Percentiles rank a stretch among this genome's conserved stretches.
Conservation (phyloP, 768 basidiomycete species). For the Nidularia pulvinata region DNA sequence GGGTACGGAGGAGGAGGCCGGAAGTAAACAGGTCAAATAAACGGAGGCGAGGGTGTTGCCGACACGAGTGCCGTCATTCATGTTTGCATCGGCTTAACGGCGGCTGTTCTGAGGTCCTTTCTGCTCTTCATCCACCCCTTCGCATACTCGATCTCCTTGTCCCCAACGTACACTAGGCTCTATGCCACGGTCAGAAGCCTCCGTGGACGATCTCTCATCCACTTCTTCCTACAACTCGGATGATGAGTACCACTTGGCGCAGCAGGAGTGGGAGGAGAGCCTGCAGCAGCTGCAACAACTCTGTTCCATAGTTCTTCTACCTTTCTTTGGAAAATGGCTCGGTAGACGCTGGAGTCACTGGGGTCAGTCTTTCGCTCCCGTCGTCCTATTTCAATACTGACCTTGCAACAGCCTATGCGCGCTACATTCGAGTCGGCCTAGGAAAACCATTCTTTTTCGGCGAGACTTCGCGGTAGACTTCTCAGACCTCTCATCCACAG, state of each 20-base stretch:
- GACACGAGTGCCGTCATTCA: no score
- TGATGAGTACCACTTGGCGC: slow-evolving; percentile 75
- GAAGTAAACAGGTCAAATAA: no score
- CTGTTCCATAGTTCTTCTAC: slow-evolving; percentile 76
- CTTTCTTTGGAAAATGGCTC: slow-evolving; percentile 86
- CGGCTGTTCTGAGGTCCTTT: no score
- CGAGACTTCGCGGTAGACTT: slow-evolving; percentile 15
- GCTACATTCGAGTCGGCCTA: slow-evolving; percentile 67
- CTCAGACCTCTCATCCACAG: background rate
- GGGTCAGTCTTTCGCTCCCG: slow-evolving; percentile 49
- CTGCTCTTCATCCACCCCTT: no score
- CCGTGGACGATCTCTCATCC: slow-evolving; percentile 60
- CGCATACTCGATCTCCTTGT: no score
- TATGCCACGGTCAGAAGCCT: slow-evolving; percentile 66
- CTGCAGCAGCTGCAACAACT: slow-evolving; percentile 83
- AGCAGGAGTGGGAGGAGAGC: slow-evolving; percentile 95
- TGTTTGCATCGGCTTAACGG: no score
- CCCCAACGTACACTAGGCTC: background rate
- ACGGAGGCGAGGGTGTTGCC: no score
- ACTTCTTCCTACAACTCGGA: slow-evolving; percentile 60
- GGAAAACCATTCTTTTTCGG: slow-evolving; percentile 65
- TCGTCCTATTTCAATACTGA: slow-evolving; percentile 4
- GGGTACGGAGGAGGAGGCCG: no score
- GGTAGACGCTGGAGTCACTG: slow-evolving; percentile 87
- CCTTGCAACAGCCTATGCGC: slow-evolving; percentile 54